Evolutionary conservation across 2,329 filamentous ascomycete species (phyloP), one percentile per base, ranked within the genome.

Genomic region (Pseudopyricularia javanii): DNA sequence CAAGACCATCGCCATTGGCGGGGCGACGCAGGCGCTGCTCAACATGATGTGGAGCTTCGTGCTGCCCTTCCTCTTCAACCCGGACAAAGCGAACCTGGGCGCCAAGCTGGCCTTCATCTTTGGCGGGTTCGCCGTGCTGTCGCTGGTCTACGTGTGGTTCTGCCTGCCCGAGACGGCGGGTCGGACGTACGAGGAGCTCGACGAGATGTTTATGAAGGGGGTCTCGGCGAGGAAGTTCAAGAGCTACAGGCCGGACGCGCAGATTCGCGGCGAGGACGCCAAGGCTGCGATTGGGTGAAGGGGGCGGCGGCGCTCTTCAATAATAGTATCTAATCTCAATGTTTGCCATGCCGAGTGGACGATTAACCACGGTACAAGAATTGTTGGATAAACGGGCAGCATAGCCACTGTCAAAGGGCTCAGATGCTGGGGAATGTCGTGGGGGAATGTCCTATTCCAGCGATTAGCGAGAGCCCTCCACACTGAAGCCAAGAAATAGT

Each of bases 121-220:
- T 56, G 66, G 64, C 11, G 64, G 61, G 0, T 57, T 66, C 6
- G 56, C 58, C 43, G 48, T 64, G 7, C 22, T 64, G 35, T 60
- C 54, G 45, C 56, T 62, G 20, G 57, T 62, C 14, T 65, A 59
- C 56, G 20, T 74, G 9, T 77, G 68, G 56, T 68, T 74, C 55
- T 64, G 71, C 49, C 69, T 70, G 28, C 70, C 72, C 0, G 72
- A 74, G 58, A 74, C 70, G 2, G 66, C 67, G 47, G 65, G 67
- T 24, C 68, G 71, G 47, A 73, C 71, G 7, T 67, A 75, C 52
- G 73, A 75, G 61, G 73, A 76, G 62, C 61, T 76, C 43, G 70
- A 74, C 43, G 66, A 67, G 33, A 73, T 76, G 56, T 70, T 70
- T 56, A 40, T 50, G 12, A 54, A 56, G n/a, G 32, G 43, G 2